Base-by-base conservation (phyloP, 1,139 yeast species). In the Candida buenavistaensis region DNA sequence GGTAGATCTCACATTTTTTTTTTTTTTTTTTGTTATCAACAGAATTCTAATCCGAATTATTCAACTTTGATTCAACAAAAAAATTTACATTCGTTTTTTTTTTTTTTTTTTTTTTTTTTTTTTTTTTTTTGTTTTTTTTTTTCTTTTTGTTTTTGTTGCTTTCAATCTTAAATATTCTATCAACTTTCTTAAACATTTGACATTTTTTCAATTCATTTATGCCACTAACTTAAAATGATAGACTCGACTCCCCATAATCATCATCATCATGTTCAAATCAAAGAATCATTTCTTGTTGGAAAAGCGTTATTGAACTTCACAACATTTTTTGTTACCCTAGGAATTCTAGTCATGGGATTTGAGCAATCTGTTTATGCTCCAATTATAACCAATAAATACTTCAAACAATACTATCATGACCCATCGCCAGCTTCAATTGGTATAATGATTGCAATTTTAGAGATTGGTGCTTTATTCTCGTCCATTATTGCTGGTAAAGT, bases 381-480 rank as follows among this genome's bases (percentile, higher is more conserved):
- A 5, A 65, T 78, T 33, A 66, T 78, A 50, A 81, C 88, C 16
- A 88, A 89, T 38, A 72, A 74, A 15, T 75, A 79, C 57, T 89
- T 89, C 61, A 81, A 83, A 49, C 67, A 67, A 11, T 87, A 84
- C 59, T 89, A 85, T 59, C 57, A 80, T 45, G 58, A 87, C 36
- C 97, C 81, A 3, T 52, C 61, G n/a, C 68, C 77, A 12, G 60
- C 72, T 1, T 66, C 59, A 34, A 64, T 75, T 23, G 81, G 81
- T 17, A 59, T 76, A 12, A 68, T 75, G 62, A 74, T 75, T 31
- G 75, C 79, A 10, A 68, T 75, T 27, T 54, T 75, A 39, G 80
- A 75, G 44, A 61, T 89, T 23, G 97, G 97, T 11, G 96, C 96
- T 0, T 64, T 88, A 45, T 63, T 84, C 5, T 82, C 95, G 2